Conservation (phyloP, 2,329 filamentous ascomycete species). For the Aspergillus fijiensis region DNA sequence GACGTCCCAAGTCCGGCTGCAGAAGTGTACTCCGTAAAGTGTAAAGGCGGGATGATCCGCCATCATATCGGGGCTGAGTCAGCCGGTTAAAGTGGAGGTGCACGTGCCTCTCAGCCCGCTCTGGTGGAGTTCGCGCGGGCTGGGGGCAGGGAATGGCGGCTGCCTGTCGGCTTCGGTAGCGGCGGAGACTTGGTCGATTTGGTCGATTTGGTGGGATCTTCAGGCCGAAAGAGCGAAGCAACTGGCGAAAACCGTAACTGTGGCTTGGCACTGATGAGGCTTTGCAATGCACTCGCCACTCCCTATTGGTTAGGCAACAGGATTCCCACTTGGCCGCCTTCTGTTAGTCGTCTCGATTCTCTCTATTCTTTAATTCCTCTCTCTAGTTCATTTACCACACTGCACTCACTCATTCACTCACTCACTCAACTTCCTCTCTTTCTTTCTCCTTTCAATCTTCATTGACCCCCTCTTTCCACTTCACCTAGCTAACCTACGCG, state of each 20-base stretch:
- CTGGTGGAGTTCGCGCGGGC: background rate
- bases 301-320: conserved; percentile 46
- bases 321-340: conserved; percentile 33
- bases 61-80: conserved; percentile 3
- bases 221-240: conserved; percentile 16
- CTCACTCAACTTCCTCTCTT: conserved; percentile 6
- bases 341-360: conserved; percentile 27
- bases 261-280: conserved; percentile 27
- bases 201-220: too few species aligned
- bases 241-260: conserved; percentile 14
- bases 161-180: conserved; percentile 27
- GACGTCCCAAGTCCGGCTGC: too few species aligned
- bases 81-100: conserved; percentile 1
- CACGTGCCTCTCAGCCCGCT: conserved; percentile 9
- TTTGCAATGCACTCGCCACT: conserved; percentile 28
- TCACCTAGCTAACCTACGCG: background rate
- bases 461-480: conserved; percentile 13
- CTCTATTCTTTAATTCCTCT: conserved; percentile 9
- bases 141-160: conserved; percentile 20
- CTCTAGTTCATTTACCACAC: conserved; percentile 9
- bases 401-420: background rate
- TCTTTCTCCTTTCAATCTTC: too few species aligned
- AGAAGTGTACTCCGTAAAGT: too few species aligned
- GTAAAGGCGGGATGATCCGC: too few species aligned
- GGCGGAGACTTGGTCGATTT: background rate